Evolutionary conservation across 2,329 filamentous ascomycete genomes (phyloP).

Genomic region (Fusarium phyllophilum): DNA sequence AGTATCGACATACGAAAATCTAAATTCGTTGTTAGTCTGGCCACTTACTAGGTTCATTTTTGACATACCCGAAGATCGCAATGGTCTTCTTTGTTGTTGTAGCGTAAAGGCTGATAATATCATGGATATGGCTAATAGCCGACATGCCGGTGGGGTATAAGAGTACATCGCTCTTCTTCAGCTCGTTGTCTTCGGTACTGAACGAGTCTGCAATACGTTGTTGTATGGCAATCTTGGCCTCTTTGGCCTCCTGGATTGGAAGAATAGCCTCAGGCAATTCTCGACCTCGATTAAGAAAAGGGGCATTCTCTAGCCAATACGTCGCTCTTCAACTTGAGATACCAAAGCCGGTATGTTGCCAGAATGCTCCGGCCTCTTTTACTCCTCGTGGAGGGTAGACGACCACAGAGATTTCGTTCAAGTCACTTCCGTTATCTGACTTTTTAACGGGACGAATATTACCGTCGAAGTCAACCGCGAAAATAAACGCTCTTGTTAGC

Average conservation of each 20-base stretch:
- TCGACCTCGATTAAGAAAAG: slow-evolving; percentile 18
- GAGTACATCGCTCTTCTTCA: slow-evolving; percentile 53
- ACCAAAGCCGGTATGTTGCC: slow-evolving; percentile 46
- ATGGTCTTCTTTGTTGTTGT: slow-evolving; percentile 2
- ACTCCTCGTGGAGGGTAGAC: slow-evolving; percentile 24
- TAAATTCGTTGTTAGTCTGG: not conserved
- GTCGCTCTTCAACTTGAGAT: slow-evolving; percentile 44
- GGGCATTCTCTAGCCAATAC: slow-evolving; percentile 40
- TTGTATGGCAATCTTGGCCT: slow-evolving; percentile 20
- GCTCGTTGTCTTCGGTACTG: slow-evolving; percentile 18
- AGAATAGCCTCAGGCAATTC: not conserved
- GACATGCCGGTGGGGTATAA: slow-evolving; percentile 64
- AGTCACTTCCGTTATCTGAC: not conserved
- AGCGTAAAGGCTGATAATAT: slow-evolving; percentile 9
- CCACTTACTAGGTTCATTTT: not conserved
- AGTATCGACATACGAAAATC: slow-evolving; percentile 46
- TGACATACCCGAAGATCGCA: slow-evolving; percentile 44
- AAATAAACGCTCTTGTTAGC: not conserved
- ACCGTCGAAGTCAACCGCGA: slow-evolving; percentile 25
- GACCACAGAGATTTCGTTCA: slow-evolving; percentile 27
- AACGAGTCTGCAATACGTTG: slow-evolving; percentile 34
- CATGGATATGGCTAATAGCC: slow-evolving; percentile 50
- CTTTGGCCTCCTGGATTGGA: slow-evolving; percentile 4
- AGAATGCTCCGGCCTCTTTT: slow-evolving; percentile 43
- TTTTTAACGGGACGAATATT: not conserved